phyloP scores from a whole-genome alignment of 179 eudicot genomes.

The Silene coronaria region DNA sequence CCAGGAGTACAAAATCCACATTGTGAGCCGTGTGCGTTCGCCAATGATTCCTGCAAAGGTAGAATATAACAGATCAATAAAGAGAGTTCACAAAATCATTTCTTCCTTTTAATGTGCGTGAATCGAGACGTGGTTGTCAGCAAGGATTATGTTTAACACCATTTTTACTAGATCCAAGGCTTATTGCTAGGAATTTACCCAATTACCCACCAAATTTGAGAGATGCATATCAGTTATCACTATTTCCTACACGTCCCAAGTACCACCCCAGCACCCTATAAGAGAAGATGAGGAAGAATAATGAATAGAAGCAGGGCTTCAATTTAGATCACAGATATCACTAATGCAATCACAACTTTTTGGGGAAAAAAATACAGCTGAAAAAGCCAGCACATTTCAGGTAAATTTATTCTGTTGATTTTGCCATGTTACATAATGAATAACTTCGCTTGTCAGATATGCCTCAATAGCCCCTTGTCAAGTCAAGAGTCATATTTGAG shows the following conservation, averaged over 20 bases:
- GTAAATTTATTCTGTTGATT: background rate
- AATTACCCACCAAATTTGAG: background rate
- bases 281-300: background rate
- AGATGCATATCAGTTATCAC: background rate
- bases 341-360: too few species aligned
- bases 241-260: background rate
- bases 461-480: too few species aligned
- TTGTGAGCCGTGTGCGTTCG: conserved; percentile 85
- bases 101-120: background rate
- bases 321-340: background rate
- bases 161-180: background rate
- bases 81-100: background rate
- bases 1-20: conserved; percentile 99
- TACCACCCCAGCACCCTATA: background rate
- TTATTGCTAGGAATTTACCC: background rate
- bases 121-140: background rate
- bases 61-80: conserved; percentile 4
- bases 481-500: too few species aligned
- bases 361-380: background rate
- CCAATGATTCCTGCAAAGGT: conserved; percentile 73
- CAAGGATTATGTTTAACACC: background rate
- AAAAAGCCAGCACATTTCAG: background rate
- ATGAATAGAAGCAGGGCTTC: background rate
- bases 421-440: too few species aligned
- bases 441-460: too few species aligned